Percentiles rank a stretch among this genome's conserved stretches.
Evolutionary conservation across 331 rosid genomes (phyloP).

Genomic region (Acacia pycnantha): DNA sequence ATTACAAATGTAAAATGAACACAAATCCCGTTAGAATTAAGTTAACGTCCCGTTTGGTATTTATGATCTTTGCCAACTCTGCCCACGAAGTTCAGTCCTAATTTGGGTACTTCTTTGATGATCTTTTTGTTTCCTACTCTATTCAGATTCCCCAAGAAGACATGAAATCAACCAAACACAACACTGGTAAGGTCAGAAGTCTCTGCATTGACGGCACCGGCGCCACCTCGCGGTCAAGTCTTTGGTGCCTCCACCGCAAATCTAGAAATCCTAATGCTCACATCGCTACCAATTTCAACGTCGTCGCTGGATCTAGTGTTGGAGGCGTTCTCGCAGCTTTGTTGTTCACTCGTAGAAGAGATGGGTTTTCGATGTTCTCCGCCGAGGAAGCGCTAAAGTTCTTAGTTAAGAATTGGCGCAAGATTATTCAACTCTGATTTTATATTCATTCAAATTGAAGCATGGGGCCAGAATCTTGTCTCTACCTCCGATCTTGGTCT

Average conservation of each 20-base stretch:
- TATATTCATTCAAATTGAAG: too few species aligned
- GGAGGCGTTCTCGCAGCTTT: constrained; percentile 85
- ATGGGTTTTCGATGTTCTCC: constrained; percentile 58
- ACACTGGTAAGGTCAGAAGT: constrained; percentile 65
- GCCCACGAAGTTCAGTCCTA: too few species aligned
- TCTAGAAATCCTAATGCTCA: constrained; percentile 56
- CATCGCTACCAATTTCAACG: constrained; percentile 66
- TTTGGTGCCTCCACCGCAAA: constrained; percentile 54
- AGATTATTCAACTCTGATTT: constrained; percentile 1
- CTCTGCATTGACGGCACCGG: constrained; percentile 84
- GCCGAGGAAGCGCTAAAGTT: constrained; percentile 71
- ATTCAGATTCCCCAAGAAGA: constrained; percentile 17
- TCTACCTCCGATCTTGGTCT: too few species aligned
- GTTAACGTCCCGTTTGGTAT: too few species aligned
- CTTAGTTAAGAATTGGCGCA: constrained; percentile 52
- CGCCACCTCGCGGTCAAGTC: constrained; percentile 74
- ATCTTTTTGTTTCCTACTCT: neutral
- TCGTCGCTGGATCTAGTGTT: constrained; percentile 79
- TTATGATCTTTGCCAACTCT: too few species aligned
- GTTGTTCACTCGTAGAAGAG: constrained; percentile 64
- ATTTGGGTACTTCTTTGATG: too few species aligned
- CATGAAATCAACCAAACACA: constrained; percentile 33
- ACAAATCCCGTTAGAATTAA: too few species aligned
- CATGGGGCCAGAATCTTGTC: too few species aligned
- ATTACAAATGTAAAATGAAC: too few species aligned